Conservation (phyloP, 805 yeast species). For the Saccharomycopsis olivae region DNA sequence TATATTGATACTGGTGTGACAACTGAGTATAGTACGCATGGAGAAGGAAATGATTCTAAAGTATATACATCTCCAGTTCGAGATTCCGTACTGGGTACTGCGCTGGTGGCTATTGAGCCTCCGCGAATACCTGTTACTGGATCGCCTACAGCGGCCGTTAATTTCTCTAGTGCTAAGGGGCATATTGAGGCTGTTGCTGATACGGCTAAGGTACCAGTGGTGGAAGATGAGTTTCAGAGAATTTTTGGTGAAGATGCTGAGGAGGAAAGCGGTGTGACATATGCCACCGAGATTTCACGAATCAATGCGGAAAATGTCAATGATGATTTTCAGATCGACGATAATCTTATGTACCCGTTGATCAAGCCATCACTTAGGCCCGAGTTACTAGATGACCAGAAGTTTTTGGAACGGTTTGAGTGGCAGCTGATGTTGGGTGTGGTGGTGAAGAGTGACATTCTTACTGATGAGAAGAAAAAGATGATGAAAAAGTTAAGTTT, state of each 20-base stretch:
- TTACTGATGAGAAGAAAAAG: conserved; percentile 78
- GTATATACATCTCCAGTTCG: too few relatives aligned
- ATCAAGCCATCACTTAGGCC: conserved; percentile 18
- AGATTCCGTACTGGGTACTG: too few relatives aligned
- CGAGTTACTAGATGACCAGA: conserved; percentile 24
- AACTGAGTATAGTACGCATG: too few relatives aligned
- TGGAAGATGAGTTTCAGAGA: conserved; percentile 14
- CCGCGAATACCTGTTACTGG: too few relatives aligned
- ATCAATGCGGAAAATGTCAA: conserved; percentile 29
- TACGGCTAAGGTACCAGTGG: background rate
- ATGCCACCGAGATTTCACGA: conserved; percentile 25
- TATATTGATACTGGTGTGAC: too few relatives aligned
- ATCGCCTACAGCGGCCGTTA: conserved; percentile 4
- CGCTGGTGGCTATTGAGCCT: too few relatives aligned
- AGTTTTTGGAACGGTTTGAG: conserved; percentile 67
- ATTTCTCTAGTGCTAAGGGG: conserved; percentile 4
- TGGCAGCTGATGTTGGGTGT: conserved; percentile 93
- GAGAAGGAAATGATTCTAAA: too few relatives aligned
- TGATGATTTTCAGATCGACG: conserved; percentile 39
- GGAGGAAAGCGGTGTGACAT: conserved; percentile 21
- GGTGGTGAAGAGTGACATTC: conserved; percentile 92
- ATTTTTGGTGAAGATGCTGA: conserved; percentile 24
- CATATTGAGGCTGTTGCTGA: background rate
- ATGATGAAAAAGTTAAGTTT: conserved; percentile 28
- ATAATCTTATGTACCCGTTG: conserved; percentile 21